phyloP scores from a whole-genome alignment of 768 basidiomycete species.

The Xerocomellus chrysenteron region DNA sequence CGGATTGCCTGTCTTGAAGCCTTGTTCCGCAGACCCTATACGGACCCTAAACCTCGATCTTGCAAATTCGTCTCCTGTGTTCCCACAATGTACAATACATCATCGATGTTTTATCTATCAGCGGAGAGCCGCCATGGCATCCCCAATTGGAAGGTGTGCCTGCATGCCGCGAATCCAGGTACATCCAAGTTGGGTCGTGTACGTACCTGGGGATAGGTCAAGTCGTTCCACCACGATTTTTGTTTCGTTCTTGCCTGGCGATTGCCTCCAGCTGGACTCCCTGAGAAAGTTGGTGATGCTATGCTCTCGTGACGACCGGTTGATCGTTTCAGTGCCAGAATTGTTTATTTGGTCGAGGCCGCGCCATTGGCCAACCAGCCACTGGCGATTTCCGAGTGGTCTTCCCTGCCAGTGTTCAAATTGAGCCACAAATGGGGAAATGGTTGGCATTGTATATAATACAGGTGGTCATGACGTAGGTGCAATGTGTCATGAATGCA shows the following conservation, averaged over 20 bases:
- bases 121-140: neutral
- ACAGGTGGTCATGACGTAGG: neutral
- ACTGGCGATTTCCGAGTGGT: no score
- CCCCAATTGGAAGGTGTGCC: neutral
- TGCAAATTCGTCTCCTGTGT: neutral
- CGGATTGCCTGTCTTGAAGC: neutral
- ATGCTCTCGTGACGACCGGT: neutral
- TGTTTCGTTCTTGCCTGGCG: neutral
- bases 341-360: no score
- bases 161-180: neutral
- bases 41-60: neutral
- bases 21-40: neutral
- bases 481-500: neutral
- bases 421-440: no score
- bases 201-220: no score
- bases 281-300: neutral
- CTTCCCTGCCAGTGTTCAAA: no score
- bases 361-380: no score
- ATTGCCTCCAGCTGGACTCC: neutral
- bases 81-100: conserved; percentile 2
- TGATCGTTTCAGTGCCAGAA: neutral
- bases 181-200: no score
- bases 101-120: neutral
- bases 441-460: neutral
- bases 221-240: neutral